Conservation (phyloP, 768 basidiomycete genomes). For the Flagelloscypha sp. region DNA sequence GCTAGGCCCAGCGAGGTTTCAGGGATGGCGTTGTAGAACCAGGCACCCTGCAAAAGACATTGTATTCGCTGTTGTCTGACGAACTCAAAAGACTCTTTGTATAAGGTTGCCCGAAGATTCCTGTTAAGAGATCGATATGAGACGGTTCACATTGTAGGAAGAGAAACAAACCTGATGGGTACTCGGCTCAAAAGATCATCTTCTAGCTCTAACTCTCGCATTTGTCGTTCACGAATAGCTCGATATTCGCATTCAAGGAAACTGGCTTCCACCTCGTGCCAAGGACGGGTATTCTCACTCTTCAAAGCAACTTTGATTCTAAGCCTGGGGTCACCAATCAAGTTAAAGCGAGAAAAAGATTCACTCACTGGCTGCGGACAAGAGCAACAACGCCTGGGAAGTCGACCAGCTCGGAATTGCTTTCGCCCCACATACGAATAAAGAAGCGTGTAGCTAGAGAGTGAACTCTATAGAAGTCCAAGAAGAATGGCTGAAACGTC, state of each 20-base stretch:
- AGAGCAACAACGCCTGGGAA: slow-evolving; percentile 72
- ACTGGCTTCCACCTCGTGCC: slow-evolving; percentile 79
- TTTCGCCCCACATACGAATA: slow-evolving; percentile 89
- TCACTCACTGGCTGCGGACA: slow-evolving; percentile 75
- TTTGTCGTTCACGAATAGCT: slow-evolving; percentile 78
- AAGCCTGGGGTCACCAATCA: slow-evolving; percentile 8
- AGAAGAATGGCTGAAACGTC: slow-evolving; percentile 79
- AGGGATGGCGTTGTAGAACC: slow-evolving; percentile 81
- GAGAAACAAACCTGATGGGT: slow-evolving; percentile 62
- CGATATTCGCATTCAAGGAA: slow-evolving; percentile 80
- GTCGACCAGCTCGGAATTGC: slow-evolving; percentile 67
- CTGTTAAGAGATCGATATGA: slow-evolving; percentile 29
- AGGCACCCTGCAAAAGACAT: slow-evolving; percentile 82
- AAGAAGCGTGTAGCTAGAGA: slow-evolving; percentile 78
- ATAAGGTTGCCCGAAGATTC: slow-evolving; percentile 75
- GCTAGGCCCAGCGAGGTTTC: slow-evolving; percentile 30
- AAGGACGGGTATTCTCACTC: slow-evolving; percentile 63
- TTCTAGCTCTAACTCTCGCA: slow-evolving; percentile 83
- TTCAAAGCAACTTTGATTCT: slow-evolving; percentile 74
- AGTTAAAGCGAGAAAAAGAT: neutral
- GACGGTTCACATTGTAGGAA: slow-evolving; percentile 1
- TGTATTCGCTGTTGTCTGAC: slow-evolving; percentile 84
- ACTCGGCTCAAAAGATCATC: slow-evolving; percentile 83
- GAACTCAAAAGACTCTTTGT: slow-evolving; percentile 87
- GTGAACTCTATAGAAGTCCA: slow-evolving; percentile 79